Base-by-base conservation (phyloP, 768 basidiomycete genomes). In the Calocybe cyanea region DNA sequence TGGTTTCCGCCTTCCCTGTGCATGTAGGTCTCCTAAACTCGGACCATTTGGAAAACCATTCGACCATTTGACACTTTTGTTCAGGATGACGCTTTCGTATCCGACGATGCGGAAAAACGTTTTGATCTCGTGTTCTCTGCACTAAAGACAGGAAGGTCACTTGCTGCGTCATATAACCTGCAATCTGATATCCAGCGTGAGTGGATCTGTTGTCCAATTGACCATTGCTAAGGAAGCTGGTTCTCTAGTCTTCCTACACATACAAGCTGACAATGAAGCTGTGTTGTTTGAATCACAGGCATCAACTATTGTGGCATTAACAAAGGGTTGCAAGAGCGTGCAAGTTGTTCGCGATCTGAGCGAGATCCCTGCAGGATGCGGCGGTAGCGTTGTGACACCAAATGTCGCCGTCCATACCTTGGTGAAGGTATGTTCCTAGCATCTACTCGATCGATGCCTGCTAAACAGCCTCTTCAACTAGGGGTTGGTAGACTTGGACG, bases 401-500 rank as follows among this genome's bases (percentile, higher is more conserved):
- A 82, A 83, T 2, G 69, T 92, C 25, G 78, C 83, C 17, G 77
- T 92, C 0, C 81, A 94, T 62, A 76, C 93, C 2, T 85, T 94
- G 48, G 92, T 99, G 30, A 76, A 85, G 67, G 92, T 92, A 60
- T 42, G 81, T 62, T 11, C 25, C 21, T 15, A 46, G 21, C 15
- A 1, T 9, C 19, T 13, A 0, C 11, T 24, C 1, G 15, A 19
- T 21, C 10, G 33, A 7, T 14, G 18, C 11, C 31, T 35, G 23
- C n/a, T 34, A 10, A 19, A 43, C 28, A 35, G 38, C 37, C 21
- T 14, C 37, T 9, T 40, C 38, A 24, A 19, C 13, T 54, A 96
- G 92, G 92, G 94, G 19, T 81, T 94, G 33, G 84, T 99, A 14
- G 87, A 98, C 65, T 68, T 95, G 5, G 84, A 91, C 37, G 80